These are phyloP conservation scores for Rhodosporidiobolus odoratus DNA, from an alignment of 768 basidiomycete genomes.

Conservation along the genomic window DNA sequence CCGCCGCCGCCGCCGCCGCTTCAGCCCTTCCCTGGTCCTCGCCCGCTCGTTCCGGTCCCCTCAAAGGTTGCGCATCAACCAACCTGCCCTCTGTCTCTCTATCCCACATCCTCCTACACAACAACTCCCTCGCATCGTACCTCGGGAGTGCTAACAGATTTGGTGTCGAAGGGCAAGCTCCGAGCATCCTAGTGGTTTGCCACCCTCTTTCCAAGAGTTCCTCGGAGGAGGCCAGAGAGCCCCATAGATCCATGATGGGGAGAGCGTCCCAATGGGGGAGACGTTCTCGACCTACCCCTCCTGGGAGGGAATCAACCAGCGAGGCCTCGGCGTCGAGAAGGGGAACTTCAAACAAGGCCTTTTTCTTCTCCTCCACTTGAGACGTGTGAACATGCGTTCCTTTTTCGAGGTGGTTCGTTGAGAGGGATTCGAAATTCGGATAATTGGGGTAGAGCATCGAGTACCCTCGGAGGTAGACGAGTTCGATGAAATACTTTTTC, in stretches of 20 bases:
- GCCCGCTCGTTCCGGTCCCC: background rate
- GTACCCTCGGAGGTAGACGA: slow-evolving; percentile 73
- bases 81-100: slow-evolving; percentile 4
- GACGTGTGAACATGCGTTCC: slow-evolving; percentile 69
- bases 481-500: slow-evolving; percentile 86
- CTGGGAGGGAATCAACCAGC: slow-evolving; percentile 59
- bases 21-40: background rate
- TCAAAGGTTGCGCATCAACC: slow-evolving; percentile 19
- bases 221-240: slow-evolving; percentile 49
- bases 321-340: slow-evolving; percentile 53
- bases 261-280: slow-evolving; percentile 57
- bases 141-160: slow-evolving; percentile 2
- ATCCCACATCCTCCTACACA: slow-evolving; percentile 32
- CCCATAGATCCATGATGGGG: slow-evolving; percentile 67
- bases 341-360: slow-evolving; percentile 63
- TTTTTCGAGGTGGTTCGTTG: slow-evolving; percentile 83
- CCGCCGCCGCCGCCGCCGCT: background rate
- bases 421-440: slow-evolving; percentile 63
- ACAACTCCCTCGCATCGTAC: slow-evolving; percentile 40
- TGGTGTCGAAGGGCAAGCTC: slow-evolving; percentile 14
- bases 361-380: slow-evolving; percentile 55
- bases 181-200: slow-evolving; percentile 28
- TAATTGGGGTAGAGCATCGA: slow-evolving; percentile 88
- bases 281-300: slow-evolving; percentile 35
- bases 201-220: slow-evolving; percentile 45